Evolutionary conservation across 2,329 filamentous ascomycete genomes (phyloP), one percentile per base, ranked within the genome.

Genomic region (Penicillium sumatraense): DNA sequence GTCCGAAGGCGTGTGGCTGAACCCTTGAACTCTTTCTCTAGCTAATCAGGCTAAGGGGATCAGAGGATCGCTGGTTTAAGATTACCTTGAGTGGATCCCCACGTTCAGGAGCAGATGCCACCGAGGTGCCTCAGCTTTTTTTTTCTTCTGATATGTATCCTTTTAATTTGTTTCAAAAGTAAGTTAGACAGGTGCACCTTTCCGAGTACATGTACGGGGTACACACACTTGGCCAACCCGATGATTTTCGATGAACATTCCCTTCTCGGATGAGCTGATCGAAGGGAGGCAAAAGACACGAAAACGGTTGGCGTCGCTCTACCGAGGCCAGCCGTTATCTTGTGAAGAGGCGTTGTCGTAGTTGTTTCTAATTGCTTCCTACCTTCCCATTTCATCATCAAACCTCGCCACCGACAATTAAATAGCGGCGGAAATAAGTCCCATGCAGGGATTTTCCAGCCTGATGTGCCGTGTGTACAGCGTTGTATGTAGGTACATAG

Each of bases 41-140:
- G 47, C 29, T 51, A 59, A 56, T 58, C 59, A 58, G 56, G 53
- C 60, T 61, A 11, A 29, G 45, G 24, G 49, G 53, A 57, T 42
- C 33, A 58, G 42, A 50, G 18, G 60, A 63, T 63, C 58, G 41
- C 33, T 46, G 38, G 26, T 29, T 51, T 56, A 57, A 57, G 49
- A 58, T 59, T 54, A 45, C 54, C 6, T 21, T 26, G 27, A 35
- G 54, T 64, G 62, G 57, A 54, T 57, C 47, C 41, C 61, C 62
- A 65, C 62, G 59, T 64, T 65, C 52, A 54, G 51, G 24, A 62
- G 57, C 40, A 57, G 20, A 57, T 54, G 46, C 40, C 53, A 62
- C 52, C 51, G 51, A 45, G 48, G 36, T 50, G 54, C 50, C 51
- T 48, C 55, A 49, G 46, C 44, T 53, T 51, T 46, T 46, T 31